Evolutionary conservation across 1,284 basidiomycete genomes (phyloP).

Genomic region (Porogramme epimiltina): DNA sequence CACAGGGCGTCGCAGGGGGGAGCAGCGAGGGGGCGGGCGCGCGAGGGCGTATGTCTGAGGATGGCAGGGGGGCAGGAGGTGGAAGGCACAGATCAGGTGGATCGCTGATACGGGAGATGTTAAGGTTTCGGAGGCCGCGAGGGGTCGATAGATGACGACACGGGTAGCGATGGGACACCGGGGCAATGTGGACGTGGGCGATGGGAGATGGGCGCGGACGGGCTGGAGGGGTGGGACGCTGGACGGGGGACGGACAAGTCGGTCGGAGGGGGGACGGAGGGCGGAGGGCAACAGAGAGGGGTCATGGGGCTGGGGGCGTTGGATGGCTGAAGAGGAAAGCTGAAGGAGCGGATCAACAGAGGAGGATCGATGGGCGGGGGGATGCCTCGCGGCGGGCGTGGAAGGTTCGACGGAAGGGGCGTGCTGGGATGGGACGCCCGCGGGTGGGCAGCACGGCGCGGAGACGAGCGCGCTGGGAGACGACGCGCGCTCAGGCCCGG

Average conservation of each 20-base stretch:
- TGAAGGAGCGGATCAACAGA: constrained; percentile 16
- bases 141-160: background rate
- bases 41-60: no score
- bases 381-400: constrained; percentile 15
- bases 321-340: no score
- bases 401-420: constrained; percentile 15
- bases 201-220: no score
- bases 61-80: no score
- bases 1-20: no score
- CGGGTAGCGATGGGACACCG: background rate
- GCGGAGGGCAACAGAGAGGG: constrained; percentile 3
- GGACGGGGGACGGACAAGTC: background rate
- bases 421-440: background rate
- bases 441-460: background rate
- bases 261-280: constrained; percentile 10
- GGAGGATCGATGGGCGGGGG: constrained; percentile 18
- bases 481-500: background rate
- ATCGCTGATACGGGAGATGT: background rate
- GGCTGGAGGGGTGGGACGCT: background rate
- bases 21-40: no score
- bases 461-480: background rate
- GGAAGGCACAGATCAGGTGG: no score
- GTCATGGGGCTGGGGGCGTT: constrained; percentile 1
- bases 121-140: no score
- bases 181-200: background rate